Evolutionary conservation across 176 grass and related monocot species (phyloP).

Genomic region (Oryza officinalis): DNA sequence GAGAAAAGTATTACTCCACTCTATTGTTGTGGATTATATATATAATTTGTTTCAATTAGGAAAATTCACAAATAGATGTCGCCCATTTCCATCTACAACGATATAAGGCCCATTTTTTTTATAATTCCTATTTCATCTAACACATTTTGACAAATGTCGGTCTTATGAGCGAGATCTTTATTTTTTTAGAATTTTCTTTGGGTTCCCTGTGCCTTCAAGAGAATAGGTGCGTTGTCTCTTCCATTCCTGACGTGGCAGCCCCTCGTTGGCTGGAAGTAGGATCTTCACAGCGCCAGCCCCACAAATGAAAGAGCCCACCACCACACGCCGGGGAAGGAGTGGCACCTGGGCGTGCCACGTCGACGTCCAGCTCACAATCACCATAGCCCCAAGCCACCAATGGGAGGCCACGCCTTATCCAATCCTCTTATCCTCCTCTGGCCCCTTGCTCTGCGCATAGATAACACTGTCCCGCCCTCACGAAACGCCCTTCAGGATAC

Average conservation of each 20-base stretch:
- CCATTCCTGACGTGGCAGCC: not conserved
- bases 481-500: slow-evolving; percentile 38
- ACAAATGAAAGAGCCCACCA: not conserved
- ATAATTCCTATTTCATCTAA: too few relatives aligned
- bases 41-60: too few relatives aligned
- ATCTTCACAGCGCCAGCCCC: not conserved
- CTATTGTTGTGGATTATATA: too few relatives aligned
- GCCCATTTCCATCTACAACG: too few relatives aligned
- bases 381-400: slow-evolving; percentile 73
- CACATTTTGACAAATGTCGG: too few relatives aligned
- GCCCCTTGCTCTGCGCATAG: slow-evolving; percentile 10
- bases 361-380: not conserved
- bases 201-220: not conserved
- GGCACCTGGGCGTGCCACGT: slow-evolving; percentile 31
- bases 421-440: slow-evolving; percentile 60
- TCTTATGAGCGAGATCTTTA: too few relatives aligned
- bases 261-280: not conserved
- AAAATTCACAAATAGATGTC: too few relatives aligned
- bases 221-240: not conserved
- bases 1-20: too few relatives aligned
- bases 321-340: not conserved
- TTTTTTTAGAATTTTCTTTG: too few relatives aligned
- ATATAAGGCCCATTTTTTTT: too few relatives aligned
- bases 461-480: slow-evolving; percentile 42
- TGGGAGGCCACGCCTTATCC: slow-evolving; percentile 62